Base-by-base conservation (phyloP, 495 filamentous ascomycete species). In the Aspergillus ostianus region DNA sequence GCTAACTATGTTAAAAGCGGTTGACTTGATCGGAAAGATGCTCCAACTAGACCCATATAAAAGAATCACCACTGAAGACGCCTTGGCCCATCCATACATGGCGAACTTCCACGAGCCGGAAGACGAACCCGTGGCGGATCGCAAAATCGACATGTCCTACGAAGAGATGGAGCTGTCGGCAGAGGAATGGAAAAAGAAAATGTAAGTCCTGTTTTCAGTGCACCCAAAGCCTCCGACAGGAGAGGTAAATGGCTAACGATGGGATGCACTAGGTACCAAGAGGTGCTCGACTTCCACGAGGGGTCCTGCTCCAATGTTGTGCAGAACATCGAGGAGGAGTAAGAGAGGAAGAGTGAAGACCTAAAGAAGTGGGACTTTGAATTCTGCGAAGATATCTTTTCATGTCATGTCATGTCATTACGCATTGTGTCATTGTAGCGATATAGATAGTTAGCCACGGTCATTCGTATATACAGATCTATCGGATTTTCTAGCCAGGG, bases 141-240 rank as follows among this genome's bases (percentile, higher is more conserved):
- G 96, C 80, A 96, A 93, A 77, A 97, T 98, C 68, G 93, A 98
- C 72, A 97, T 93, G 93, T 95, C 91, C 18, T 97, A 97, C 77
- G 97, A 96, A 72, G 92, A 98, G 69, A 92, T 92, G 41, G 93
- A 97, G 77, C 75, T 98, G 56, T 93, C 93, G 0, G 90, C 97
- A 32, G 93, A 98, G 67, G 96, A 93, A 19, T 98, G 93, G 93
- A 97, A 97, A 77, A 96, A 97, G 70, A 97, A 96, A 93, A 98
- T 98, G 93, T 97, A 82, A 66, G 70, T 63, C 19, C 29, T 48
- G 2, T 8, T 13, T 15, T 15, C 19, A 12, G 30, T 32, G 30
- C 6, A 53, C 53, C 72, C 8, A 32, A 4, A 7, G 6, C 30
- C 7, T 1, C 30, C 7, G 30, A 12, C 30, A 32, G 30, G 7